Conservation (phyloP, 257 asterid genomes). For the Solanum sparsipilum region DNA sequence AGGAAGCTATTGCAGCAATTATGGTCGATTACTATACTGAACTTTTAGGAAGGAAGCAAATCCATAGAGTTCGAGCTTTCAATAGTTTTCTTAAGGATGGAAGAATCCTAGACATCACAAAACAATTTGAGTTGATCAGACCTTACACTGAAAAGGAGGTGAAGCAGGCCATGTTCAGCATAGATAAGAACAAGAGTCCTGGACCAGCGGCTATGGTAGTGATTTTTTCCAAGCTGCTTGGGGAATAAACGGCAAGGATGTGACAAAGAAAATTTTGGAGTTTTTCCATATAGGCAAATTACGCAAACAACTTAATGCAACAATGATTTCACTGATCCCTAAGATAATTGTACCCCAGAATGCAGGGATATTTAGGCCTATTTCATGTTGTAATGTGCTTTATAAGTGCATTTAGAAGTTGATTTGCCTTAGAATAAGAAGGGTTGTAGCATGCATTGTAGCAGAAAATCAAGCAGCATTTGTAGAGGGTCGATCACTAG, state of each 20-base stretch:
- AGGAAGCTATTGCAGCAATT: too few relatives aligned
- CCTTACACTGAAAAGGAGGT: background rate
- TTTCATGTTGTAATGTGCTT: background rate
- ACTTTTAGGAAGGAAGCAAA: background rate
- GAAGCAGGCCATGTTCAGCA: too few relatives aligned
- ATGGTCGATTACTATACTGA: background rate
- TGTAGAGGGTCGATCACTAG: background rate
- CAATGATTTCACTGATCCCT: background rate
- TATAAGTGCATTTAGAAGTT: background rate
- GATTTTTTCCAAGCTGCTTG: background rate
- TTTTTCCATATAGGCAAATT: background rate
- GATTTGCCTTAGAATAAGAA: background rate
- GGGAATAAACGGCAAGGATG: background rate
- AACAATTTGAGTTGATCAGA: background rate
- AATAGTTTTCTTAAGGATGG: background rate
- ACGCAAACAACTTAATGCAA: background rate
- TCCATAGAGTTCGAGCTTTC: background rate
- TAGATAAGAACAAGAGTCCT: too few relatives aligned
- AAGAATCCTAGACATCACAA: background rate
- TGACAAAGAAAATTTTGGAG: background rate
- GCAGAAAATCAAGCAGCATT: background rate
- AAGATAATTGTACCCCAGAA: background rate
- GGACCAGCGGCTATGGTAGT: background rate
- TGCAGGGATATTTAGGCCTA: background rate
- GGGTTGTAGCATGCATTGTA: background rate